These are phyloP conservation scores for Sanghuangporus weigelae DNA, from an alignment of 1,284 basidiomycete genomes.

Conservation along the genomic window DNA sequence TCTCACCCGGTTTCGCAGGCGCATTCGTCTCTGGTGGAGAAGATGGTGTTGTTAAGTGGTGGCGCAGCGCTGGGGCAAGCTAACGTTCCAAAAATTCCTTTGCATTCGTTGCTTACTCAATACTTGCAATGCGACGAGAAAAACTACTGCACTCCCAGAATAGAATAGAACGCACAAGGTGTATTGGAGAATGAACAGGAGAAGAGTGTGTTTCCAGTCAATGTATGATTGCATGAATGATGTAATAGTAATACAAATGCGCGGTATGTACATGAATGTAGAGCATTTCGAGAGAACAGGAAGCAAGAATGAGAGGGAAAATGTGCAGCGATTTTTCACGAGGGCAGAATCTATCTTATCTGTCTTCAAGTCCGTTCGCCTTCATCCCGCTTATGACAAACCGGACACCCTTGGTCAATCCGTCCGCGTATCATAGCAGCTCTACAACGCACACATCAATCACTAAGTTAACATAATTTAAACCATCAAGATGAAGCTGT, in stretches of 20 bases:
- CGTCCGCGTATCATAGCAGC: constrained; percentile 66
- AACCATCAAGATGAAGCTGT: neutral
- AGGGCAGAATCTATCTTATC: neutral
- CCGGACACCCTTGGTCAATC: constrained; percentile 67
- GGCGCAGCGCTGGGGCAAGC: constrained; percentile 58
- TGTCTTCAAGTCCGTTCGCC: constrained; percentile 34
- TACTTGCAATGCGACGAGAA: neutral
- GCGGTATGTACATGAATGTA: neutral
- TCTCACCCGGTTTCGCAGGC: constrained; percentile 47
- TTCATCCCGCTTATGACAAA: constrained; percentile 59
- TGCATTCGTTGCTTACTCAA: neutral
- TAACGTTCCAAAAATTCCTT: constrained; percentile 15
- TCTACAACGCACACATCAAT: constrained; percentile 31
- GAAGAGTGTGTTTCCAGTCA: too few species aligned
- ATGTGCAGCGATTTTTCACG: neutral
- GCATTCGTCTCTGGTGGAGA: constrained; percentile 80
- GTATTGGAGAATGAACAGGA: too few species aligned
- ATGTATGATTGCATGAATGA: neutral
- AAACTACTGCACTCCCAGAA: neutral
- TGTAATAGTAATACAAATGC: constrained; percentile 3
- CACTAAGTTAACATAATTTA: neutral
- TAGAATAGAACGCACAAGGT: too few species aligned
- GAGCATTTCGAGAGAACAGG: neutral
- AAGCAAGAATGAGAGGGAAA: neutral
- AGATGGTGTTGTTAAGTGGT: constrained; percentile 74